Evolutionary conservation across 179 eudicot genomes (phyloP).

Genomic region (Monotropa hypopitys): DNA sequence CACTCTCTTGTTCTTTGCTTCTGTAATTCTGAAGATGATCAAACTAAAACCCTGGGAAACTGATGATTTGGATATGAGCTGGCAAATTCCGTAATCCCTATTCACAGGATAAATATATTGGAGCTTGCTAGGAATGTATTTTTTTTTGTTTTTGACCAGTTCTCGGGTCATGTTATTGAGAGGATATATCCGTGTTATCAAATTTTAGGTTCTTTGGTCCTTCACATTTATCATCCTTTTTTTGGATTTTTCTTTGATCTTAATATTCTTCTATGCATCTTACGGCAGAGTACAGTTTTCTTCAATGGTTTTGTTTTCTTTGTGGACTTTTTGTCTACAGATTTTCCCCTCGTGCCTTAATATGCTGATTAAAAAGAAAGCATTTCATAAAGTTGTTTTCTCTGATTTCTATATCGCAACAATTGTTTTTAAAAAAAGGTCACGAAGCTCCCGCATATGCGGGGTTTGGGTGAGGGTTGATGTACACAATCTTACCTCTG

Average conservation of each 20-base stretch:
- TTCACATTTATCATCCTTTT: not conserved
- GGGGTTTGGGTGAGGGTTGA: too few relatives aligned
- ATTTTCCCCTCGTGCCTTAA: not conserved
- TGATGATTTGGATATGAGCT: not conserved
- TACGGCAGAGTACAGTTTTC: not conserved
- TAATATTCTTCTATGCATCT: not conserved
- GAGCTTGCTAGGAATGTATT: not conserved
- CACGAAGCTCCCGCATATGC: too few relatives aligned
- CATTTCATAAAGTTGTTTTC: not conserved
- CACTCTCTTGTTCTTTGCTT: not conserved
- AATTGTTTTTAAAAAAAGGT: too few relatives aligned
- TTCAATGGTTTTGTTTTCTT: not conserved
- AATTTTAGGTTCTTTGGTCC: not conserved
- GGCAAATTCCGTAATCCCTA: not conserved
- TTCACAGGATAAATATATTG: not conserved
- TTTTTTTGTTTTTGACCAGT: not conserved
- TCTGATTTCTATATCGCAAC: not conserved
- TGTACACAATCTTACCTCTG: too few relatives aligned
- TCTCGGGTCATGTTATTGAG: not conserved
- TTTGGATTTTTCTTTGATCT: not conserved
- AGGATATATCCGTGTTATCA: not conserved
- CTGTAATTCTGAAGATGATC: not conserved
- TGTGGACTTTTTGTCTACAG: not conserved
- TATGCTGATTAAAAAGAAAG: not conserved
- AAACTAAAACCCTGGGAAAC: not conserved